phyloP scores from a whole-genome alignment of 1,284 basidiomycete species.

The Moesziomyces aphidis region DNA sequence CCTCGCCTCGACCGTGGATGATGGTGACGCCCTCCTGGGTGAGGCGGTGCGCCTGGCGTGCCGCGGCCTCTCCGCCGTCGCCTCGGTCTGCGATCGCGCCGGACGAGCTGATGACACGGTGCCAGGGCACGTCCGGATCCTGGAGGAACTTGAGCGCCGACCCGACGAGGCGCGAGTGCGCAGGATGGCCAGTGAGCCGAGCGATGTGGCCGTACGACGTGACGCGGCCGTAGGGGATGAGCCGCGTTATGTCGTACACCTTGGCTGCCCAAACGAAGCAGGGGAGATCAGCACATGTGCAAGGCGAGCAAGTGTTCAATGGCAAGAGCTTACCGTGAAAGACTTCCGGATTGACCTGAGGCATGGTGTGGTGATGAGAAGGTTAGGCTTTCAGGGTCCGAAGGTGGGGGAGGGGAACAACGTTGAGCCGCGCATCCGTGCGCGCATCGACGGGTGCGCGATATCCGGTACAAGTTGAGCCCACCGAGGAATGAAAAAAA shows the following conservation, averaged over 20 bases:
- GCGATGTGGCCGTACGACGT: constrained; percentile 67
- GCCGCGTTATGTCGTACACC: constrained; percentile 59
- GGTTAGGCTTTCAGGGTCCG: background rate
- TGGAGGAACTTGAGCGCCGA: constrained; percentile 60
- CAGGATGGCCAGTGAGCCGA: constrained; percentile 55
- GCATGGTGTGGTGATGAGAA: constrained; percentile 12
- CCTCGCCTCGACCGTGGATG: constrained; percentile 34
- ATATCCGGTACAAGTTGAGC: constrained; percentile 21
- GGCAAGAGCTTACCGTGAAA: constrained; percentile 34
- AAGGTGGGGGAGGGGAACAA: background rate
- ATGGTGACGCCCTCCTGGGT: constrained; percentile 53
- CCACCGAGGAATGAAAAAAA: no score
- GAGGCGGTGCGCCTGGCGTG: constrained; percentile 54
- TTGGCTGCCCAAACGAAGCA: constrained; percentile 29
- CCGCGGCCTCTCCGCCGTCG: constrained; percentile 60
- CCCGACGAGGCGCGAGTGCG: constrained; percentile 61
- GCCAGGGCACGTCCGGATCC: constrained; percentile 57
- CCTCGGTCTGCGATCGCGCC: constrained; percentile 65
- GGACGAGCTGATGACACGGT: constrained; percentile 58
- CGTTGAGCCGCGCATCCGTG: background rate
- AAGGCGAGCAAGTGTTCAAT: no score
- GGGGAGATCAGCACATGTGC: background rate
- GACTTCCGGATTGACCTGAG: constrained; percentile 44
- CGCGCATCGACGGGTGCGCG: constrained; percentile 8
- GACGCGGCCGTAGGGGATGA: constrained; percentile 57